These are phyloP conservation scores for Pythium folliculosum DNA, from an alignment of 352 stramenopile genomes.

Conservation along the genomic window DNA sequence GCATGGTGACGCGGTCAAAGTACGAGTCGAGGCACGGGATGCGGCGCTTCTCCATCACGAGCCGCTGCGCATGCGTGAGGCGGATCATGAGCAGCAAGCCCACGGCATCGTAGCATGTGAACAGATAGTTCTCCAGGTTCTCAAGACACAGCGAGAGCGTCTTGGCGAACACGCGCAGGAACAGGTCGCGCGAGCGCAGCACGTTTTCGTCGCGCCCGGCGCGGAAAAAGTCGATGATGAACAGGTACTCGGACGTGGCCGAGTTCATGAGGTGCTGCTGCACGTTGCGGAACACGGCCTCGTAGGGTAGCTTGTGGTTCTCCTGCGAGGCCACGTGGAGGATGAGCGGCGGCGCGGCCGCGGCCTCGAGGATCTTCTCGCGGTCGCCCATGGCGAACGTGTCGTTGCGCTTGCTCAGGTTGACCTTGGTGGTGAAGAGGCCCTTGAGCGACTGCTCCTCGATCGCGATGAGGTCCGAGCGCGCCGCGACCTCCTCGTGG, in stretches of 20 bases:
- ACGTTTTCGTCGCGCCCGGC: slow-evolving; percentile 70
- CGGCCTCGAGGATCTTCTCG: slow-evolving; percentile 87
- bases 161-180: slow-evolving; percentile 95
- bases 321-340: slow-evolving; percentile 95
- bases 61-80: slow-evolving; percentile 87
- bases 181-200: slow-evolving; percentile 87
- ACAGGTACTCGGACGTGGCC: slow-evolving; percentile 97
- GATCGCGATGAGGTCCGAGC: slow-evolving; percentile 94
- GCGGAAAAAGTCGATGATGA: slow-evolving; percentile 94
- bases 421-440: slow-evolving; percentile 87
- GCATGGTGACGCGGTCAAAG: slow-evolving; percentile 94
- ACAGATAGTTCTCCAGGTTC: slow-evolving; percentile 98
- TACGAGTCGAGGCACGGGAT: slow-evolving; percentile 95
- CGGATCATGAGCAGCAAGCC: slow-evolving; percentile 99
- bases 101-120: slow-evolving; percentile 96
- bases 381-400: slow-evolving; percentile 93
- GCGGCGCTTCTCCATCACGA: slow-evolving; percentile 82
- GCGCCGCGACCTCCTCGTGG: slow-evolving; percentile 91
- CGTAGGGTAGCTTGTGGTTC: slow-evolving; percentile 93
- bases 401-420: slow-evolving; percentile 95
- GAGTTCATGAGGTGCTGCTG: slow-evolving; percentile 98
- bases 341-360: slow-evolving; percentile 88
- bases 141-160: slow-evolving; percentile 96
- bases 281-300: slow-evolving; percentile 95
- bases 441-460: slow-evolving; percentile 93